Base-by-base conservation (phyloP, 495 filamentous ascomycete genomes). In the Acidiella bohemica region DNA sequence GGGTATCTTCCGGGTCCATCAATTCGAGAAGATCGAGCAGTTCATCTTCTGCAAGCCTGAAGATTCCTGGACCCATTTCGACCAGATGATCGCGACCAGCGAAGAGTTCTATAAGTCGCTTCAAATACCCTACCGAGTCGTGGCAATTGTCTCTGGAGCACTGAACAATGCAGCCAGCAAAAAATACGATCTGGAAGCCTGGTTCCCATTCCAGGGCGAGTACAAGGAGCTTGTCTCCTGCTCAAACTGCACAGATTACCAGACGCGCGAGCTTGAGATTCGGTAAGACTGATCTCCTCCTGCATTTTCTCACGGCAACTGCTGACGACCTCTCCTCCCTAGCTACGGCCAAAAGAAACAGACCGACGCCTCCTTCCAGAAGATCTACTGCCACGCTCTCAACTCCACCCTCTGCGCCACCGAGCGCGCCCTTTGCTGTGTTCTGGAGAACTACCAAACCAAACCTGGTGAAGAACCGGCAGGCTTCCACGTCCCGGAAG, bases 1-100 rank as follows among this genome's bases (percentile, higher is more conserved):
- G 90, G 90, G 90, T 38, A 84, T 96, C 48, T 97, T 95, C 70
- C 78, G 90, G 52, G 86, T 96, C 28, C 90, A 97, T 62, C 88
- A 97, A 56, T 97, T 97, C 54, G 90, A 95, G 61, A 97, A 97
- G 76, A 72, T 93, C 34, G 87, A 96, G 57, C 88, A 96, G 67
- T 96, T 96, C 50, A 71, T 94, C 47, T 69, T 95, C 50, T 86
- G 84, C 13, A 84, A 93, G 52, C 92, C 90, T 0, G 92, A 96
- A 58, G 80, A 92, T 50, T 88, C 81, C 17, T 97, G 88, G 90
- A 71, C 88, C 56, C 75, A 75, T 30, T 95, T 95, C 55, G 85
- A 96, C 16, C 62, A 80, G 38, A 97, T 97, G 90, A 85, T 97
- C 50, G 60, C 62, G 13, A 80, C 71, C 40, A 86, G 83, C 0